A percentile compares a stretch with the other conserved stretches of the same genome.
These are phyloP conservation scores for Pleurotus pulmonarius DNA, from an alignment of 768 basidiomycete species.

Conservation along the genomic window DNA sequence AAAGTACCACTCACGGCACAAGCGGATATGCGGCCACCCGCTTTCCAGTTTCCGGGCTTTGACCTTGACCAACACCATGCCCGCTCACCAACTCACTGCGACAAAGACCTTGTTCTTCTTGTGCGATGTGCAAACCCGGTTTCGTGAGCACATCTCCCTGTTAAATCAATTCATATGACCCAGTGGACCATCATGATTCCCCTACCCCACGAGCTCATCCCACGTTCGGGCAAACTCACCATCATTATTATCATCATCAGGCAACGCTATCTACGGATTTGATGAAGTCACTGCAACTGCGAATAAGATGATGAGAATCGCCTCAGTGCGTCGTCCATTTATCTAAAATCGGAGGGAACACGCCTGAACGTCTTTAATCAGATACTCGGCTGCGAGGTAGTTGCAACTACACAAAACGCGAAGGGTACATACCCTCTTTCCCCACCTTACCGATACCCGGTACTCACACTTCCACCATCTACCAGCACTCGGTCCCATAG, in stretches of 20 bases:
- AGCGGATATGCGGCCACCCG: no score
- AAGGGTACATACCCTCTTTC: constrained; percentile 43
- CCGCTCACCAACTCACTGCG: constrained; percentile 23
- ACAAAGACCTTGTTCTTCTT: constrained; percentile 62
- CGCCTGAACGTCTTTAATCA: constrained; percentile 16
- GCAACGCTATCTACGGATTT: constrained; percentile 60
- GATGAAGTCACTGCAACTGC: constrained; percentile 65
- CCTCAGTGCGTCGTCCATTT: constrained; percentile 43
- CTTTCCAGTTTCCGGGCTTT: constrained; percentile 11
- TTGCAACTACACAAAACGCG: constrained; percentile 85
- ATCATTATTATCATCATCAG: constrained; percentile 13
- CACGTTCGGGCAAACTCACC: background rate
- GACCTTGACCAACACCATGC: constrained; percentile 16
- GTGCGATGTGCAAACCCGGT: constrained; percentile 80
- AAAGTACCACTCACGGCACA: no score
- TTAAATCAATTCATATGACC: no score
- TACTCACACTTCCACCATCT: background rate
- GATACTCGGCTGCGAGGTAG: constrained; percentile 64
- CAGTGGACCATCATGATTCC: no score
- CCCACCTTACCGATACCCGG: background rate
- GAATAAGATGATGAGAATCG: constrained; percentile 74
- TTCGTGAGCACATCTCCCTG: constrained; percentile 43
- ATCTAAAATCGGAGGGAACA: background rate
- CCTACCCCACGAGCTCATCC: no score
- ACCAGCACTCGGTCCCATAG: constrained; percentile 65